phyloP scores from a whole-genome alignment of 495 filamentous ascomycete genomes.

The Neurospora sp. region DNA sequence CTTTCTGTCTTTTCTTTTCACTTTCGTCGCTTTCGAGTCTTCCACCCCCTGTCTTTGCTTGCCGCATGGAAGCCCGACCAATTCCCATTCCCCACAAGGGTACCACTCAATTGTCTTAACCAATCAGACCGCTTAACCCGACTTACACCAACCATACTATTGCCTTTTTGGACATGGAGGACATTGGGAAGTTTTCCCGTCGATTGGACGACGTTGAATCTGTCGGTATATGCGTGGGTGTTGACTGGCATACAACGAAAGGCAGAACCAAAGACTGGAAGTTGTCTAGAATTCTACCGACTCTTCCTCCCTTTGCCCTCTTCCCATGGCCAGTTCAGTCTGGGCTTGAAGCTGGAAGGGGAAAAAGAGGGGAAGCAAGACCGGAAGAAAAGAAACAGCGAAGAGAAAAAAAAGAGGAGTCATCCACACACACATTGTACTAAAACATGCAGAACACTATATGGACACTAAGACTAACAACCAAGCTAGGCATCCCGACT shows the following conservation, averaged over 20 bases:
- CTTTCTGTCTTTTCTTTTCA: background rate
- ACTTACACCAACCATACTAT: background rate
- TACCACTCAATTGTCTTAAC: background rate
- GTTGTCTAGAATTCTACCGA: background rate
- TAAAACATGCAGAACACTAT: conserved; percentile 1
- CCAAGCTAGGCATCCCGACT: background rate
- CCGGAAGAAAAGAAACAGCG: background rate
- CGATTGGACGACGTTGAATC: background rate
- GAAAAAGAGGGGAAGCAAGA: background rate
- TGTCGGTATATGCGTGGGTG: background rate
- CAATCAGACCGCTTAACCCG: background rate
- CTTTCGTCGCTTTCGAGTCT: background rate
- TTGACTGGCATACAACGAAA: no score
- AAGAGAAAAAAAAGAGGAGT: background rate
- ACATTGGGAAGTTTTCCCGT: background rate
- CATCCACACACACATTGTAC: background rate
- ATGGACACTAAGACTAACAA: background rate
- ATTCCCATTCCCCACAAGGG: background rate
- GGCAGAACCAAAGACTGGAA: background rate
- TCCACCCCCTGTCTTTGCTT: background rate
- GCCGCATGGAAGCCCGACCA: background rate
- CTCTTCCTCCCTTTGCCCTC: background rate
- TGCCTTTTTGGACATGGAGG: background rate
- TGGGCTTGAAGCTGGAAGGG: background rate
- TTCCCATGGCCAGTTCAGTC: background rate